Conservation (phyloP, 2,329 filamentous ascomycete species). For the Coleophoma cylindrospora region DNA sequence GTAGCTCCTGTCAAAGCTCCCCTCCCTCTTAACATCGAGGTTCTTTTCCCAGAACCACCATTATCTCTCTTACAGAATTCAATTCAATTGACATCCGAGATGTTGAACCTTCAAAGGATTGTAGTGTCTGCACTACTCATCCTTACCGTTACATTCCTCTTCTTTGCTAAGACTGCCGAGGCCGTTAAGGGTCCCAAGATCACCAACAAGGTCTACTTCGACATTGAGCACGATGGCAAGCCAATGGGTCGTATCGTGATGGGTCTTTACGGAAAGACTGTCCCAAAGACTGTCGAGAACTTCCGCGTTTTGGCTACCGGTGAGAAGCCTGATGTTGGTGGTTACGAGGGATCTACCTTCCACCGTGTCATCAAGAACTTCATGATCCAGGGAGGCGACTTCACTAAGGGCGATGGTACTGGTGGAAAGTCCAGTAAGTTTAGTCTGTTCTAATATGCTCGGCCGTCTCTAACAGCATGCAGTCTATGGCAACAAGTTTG, state of each 20-base stretch:
- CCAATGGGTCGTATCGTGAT: slow-evolving; percentile 70
- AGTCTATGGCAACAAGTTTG: slow-evolving; percentile 81
- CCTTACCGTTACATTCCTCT: slow-evolving; percentile 67
- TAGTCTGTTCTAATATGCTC: not conserved
- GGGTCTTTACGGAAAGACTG: slow-evolving; percentile 82
- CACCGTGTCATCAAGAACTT: slow-evolving; percentile 88
- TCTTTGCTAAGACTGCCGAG: slow-evolving; percentile 70
- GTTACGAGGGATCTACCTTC: slow-evolving; percentile 77
- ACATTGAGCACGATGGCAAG: slow-evolving; percentile 73
- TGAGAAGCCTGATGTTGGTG: slow-evolving; percentile 68
- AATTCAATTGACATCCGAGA: slow-evolving; percentile 38
- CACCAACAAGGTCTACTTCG: slow-evolving; percentile 91
- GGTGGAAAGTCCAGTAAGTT: slow-evolving; percentile 77
- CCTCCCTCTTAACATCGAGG: slow-evolving; percentile 4
- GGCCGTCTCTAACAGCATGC: slow-evolving; percentile 11
- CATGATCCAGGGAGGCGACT: slow-evolving; percentile 91
- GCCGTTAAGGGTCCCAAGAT: slow-evolving; percentile 88
- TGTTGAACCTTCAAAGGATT: slow-evolving; percentile 71
- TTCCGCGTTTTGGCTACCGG: slow-evolving; percentile 78
- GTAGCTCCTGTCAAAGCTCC: slow-evolving; percentile 6
- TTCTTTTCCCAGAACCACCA: slow-evolving; percentile 2
- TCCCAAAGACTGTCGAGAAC: slow-evolving; percentile 71
- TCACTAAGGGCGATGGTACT: slow-evolving; percentile 76
- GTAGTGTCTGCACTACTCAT: slow-evolving; percentile 71
- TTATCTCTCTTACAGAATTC: slow-evolving; percentile 3